Conservation (phyloP, 1,284 basidiomycete species). For the Ustilago trichophora region DNA sequence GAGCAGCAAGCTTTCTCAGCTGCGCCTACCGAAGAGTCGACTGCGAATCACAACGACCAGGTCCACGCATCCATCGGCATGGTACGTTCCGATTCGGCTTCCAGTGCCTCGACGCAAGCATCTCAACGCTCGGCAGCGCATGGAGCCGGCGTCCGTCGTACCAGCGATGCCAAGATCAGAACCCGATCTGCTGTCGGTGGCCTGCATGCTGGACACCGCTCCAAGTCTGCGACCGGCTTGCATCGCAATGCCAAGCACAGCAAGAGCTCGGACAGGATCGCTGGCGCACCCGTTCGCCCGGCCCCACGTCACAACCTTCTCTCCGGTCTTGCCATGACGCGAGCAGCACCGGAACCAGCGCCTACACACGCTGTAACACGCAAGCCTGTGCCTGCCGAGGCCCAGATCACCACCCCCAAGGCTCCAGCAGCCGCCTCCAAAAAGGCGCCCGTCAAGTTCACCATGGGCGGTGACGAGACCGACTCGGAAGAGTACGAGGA, state of each 20-base stretch:
- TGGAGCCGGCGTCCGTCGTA: constrained; percentile 16
- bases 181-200: constrained; percentile 7
- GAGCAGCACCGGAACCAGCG: constrained; percentile 32
- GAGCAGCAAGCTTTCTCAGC: constrained; percentile 4
- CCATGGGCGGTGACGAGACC: constrained; percentile 59
- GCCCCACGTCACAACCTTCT: constrained; percentile 39
- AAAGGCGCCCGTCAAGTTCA: constrained; percentile 56
- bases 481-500: constrained; percentile 58
- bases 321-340: constrained; percentile 47
- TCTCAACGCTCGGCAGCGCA: constrained; percentile 26
- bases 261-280: constrained; percentile 46
- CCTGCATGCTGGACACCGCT: constrained; percentile 34
- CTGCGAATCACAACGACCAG: not conserved
- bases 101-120: constrained; percentile 38
- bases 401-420: constrained; percentile 6
- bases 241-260: constrained; percentile 37
- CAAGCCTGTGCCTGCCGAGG: constrained; percentile 29
- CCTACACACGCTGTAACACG: constrained; percentile 23
- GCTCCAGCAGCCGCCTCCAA: constrained; percentile 18
- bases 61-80: constrained; percentile 19
- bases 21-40: not conserved
- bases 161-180: constrained; percentile 26
- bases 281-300: constrained; percentile 19
- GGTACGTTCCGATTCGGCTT: constrained; percentile 37
- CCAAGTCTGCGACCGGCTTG: constrained; percentile 40